Base-by-base conservation (phyloP, 1,284 basidiomycete species). In the Afroboletus lepidellus region DNA sequence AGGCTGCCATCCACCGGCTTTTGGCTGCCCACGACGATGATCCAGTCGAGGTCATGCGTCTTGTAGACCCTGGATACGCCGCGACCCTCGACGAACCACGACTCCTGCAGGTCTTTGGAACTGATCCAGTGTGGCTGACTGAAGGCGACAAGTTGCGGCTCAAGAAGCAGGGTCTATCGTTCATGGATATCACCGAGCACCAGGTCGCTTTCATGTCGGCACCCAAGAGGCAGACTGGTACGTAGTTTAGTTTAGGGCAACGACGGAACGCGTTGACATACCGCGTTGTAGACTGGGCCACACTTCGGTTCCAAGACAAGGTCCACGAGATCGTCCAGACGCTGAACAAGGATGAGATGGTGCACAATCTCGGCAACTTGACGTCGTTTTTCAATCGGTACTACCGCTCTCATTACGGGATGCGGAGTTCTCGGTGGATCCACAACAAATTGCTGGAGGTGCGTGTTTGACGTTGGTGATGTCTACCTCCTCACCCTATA, bases 111-210 rank as follows among this genome's bases (percentile, higher is more conserved):
- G 41, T 58, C 20, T 46, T 50, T 37, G 66, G 51, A 1, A 3
- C 15, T 16, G 49, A 59, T 30, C 51, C 54, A 1, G 8, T 41
- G 9, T 67, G 67, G 63, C 50, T 66, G 57, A 56, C 60, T 0
- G 62, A 58, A 21, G 63, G 55, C 6, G 55, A 66, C 38, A 67
- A 64, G 30, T 43, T 62, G 15, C 45, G 54, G 5, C 54, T 62
- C 32, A 53, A 41, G 45, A 47, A 44, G 36, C 54, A 57, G 16
- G 52, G 56, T 2, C 30, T 55, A 1, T 42, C 51, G 0, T 67
- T 60, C 48, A 58, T 42, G 12, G 62, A 67, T 18, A 32, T 56
- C 20, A 66, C 61, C 5, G 34, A 50, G 42, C 48, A 41, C 32
- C 48, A 54, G 23, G 13, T 49, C 29, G 11, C 49, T 33, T 44